Conservation (phyloP, 768 basidiomycete genomes). For the Termitomyces sp. region DNA sequence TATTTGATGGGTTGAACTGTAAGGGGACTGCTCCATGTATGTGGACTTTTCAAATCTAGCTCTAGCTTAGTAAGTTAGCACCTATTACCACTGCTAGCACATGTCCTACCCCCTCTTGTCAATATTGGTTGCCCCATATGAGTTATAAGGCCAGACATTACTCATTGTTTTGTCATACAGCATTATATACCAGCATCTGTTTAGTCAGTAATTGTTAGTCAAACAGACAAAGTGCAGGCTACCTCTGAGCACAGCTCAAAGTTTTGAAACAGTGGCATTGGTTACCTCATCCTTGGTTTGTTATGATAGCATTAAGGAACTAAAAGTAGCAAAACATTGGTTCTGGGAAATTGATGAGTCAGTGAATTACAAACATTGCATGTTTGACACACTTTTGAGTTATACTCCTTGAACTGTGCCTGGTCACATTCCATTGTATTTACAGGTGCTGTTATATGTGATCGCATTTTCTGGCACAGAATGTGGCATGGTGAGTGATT, state of each 20-base stretch:
- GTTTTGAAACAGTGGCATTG: conserved; percentile 68
- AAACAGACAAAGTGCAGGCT: too few species aligned
- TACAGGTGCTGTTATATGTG: conserved; percentile 73
- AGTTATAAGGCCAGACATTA: too few species aligned
- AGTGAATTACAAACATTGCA: background rate
- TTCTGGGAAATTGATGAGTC: conserved; percentile 41
- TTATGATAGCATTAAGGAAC: conserved; percentile 92
- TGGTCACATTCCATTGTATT: conserved; percentile 89
- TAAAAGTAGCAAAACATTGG: conserved; percentile 75
- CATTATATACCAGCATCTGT: too few species aligned
- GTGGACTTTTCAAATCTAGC: too few species aligned
- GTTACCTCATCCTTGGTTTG: conserved; percentile 95
- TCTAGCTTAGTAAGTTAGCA: too few species aligned
- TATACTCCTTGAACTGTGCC: conserved; percentile 56
- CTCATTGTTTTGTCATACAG: too few species aligned
- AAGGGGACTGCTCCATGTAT: too few species aligned
- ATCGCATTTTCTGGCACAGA: conserved; percentile 65
- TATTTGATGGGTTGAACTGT: too few species aligned
- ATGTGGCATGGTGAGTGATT: conserved; percentile 54
- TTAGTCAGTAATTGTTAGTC: too few species aligned
- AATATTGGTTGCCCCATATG: too few species aligned
- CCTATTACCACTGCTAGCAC: too few species aligned
- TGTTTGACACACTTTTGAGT: conserved; percentile 51
- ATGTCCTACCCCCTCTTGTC: too few species aligned
- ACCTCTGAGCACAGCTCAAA: conserved; percentile 72